These are phyloP conservation scores for Taphrina pruni DNA, from an alignment of 1,139 yeast genomes.

Conservation along the genomic window DNA sequence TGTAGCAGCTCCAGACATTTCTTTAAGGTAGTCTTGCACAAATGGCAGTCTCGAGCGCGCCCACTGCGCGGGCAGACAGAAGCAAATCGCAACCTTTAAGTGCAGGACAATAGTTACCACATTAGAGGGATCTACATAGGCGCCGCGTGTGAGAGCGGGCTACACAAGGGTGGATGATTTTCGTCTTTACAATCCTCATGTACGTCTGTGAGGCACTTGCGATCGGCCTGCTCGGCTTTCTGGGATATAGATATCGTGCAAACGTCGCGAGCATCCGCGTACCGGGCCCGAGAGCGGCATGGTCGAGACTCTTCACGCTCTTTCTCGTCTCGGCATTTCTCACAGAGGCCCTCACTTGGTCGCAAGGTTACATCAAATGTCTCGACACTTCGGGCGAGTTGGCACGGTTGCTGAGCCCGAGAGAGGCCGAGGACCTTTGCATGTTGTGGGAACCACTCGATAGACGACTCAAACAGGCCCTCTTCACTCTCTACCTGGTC, in stretches of 20 bases:
- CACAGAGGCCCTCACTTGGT: slow-evolving; percentile 26
- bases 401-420: not conserved
- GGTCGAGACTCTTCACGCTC: slow-evolving; percentile 30
- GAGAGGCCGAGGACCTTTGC: not conserved
- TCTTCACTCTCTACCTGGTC: slow-evolving; percentile 18
- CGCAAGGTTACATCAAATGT: slow-evolving; percentile 28
- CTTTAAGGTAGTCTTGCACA: too few species aligned
- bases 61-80: too few species aligned
- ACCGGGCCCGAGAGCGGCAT: slow-evolving; percentile 21
- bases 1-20: too few species aligned
- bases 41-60: too few species aligned
- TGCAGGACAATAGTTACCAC: too few species aligned
- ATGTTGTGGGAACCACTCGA: slow-evolving; percentile 13
- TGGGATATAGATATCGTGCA: slow-evolving; percentile 32
- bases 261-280: slow-evolving; percentile 23
- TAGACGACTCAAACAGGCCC: not conserved
- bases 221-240: slow-evolving; percentile 6
- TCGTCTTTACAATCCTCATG: slow-evolving; percentile 23
- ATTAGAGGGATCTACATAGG: too few species aligned
- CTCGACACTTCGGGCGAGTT: slow-evolving; percentile 32
- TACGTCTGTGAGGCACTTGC: slow-evolving; percentile 9
- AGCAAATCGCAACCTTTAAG: too few species aligned
- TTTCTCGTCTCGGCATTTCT: slow-evolving; percentile 20
- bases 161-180: not conserved
- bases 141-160: too few species aligned